Percentiles rank a stretch among this genome's conserved stretches.
Conservation (phyloP, 2,329 filamentous ascomycete genomes). For the Hymenoscyphus salicellus region DNA sequence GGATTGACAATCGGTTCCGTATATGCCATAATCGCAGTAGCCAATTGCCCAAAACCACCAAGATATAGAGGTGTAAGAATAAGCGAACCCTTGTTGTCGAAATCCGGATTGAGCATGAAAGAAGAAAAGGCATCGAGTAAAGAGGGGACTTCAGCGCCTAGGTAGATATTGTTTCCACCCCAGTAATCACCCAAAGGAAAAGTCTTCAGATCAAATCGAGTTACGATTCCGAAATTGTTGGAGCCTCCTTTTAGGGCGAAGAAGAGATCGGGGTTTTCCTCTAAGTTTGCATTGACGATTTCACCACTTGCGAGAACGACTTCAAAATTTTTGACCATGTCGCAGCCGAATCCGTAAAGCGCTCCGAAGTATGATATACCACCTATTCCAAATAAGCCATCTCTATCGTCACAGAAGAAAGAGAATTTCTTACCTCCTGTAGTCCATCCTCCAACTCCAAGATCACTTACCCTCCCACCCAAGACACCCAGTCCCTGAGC, state of each 20-base stretch:
- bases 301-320: slow-evolving; percentile 51
- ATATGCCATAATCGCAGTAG: neutral
- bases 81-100: slow-evolving; percentile 1
- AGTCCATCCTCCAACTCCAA: slow-evolving; percentile 41
- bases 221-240: slow-evolving; percentile 55
- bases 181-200: slow-evolving; percentile 6
- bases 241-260: slow-evolving; percentile 53
- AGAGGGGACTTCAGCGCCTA: neutral
- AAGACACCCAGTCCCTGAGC: slow-evolving; percentile 32
- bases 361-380: slow-evolving; percentile 43
- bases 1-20: neutral
- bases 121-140: slow-evolving; percentile 7
- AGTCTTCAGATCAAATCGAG: slow-evolving; percentile 39
- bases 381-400: slow-evolving; percentile 35
- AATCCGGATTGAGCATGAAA: neutral
- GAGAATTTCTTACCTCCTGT: slow-evolving; percentile 32
- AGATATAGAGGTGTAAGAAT: neutral
- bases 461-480: slow-evolving; percentile 37
- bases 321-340: slow-evolving; percentile 48
- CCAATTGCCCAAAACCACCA: neutral
- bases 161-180: slow-evolving; percentile 6
- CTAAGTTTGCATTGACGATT: slow-evolving; percentile 45
- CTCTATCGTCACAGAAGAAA: neutral
- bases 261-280: slow-evolving; percentile 48
- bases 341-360: slow-evolving; percentile 47